These are phyloP conservation scores for Phytophthora fragariae DNA, from an alignment of 352 stramenopile genomes.

Conservation along the genomic window DNA sequence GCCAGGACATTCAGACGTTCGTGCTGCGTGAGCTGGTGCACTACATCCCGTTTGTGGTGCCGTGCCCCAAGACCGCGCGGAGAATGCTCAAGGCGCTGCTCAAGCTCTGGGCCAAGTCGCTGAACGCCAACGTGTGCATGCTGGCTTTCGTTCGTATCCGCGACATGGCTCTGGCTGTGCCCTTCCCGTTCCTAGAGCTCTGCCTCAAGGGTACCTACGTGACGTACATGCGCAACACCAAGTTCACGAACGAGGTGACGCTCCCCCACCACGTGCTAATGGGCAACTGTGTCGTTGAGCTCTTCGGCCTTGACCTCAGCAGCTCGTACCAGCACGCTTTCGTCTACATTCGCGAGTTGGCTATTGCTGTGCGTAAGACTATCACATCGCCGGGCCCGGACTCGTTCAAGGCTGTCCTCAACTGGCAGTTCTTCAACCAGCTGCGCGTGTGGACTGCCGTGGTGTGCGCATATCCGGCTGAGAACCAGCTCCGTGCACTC, in stretches of 20 bases:
- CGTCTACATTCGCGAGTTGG: conserved; percentile 98
- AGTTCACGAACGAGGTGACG: conserved; percentile 93
- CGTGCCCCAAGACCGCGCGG: conserved; percentile 70
- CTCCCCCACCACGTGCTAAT: conserved; percentile 91
- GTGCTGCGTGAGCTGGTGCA: conserved; percentile 82
- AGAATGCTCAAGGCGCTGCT: conserved; percentile 86
- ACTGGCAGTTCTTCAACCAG: conserved; percentile 99
- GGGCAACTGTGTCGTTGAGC: conserved; percentile 98
- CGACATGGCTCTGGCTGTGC: conserved; percentile 94
- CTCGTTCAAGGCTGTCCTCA: conserved; percentile 91
- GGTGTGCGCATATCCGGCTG: conserved; percentile 88
- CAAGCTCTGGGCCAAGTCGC: conserved; percentile 87
- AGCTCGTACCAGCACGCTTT: conserved; percentile 99
- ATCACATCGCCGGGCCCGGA: conserved; percentile 95
- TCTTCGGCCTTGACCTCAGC: conserved; percentile 96
- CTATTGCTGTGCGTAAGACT: conserved; percentile 97
- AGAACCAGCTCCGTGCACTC: conserved; percentile 91
- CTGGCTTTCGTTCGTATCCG: conserved; percentile 96
- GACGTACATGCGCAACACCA: conserved; percentile 96
- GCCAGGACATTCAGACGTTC: conserved; percentile 82
- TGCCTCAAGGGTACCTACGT: conserved; percentile 97
- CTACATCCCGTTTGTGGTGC: conserved; percentile 78
- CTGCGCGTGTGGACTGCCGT: conserved; percentile 97
- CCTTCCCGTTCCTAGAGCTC: conserved; percentile 97
- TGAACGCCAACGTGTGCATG: conserved; percentile 87